phyloP scores from a whole-genome alignment of 345 rosid genomes.

The Sisymbrium irio region DNA sequence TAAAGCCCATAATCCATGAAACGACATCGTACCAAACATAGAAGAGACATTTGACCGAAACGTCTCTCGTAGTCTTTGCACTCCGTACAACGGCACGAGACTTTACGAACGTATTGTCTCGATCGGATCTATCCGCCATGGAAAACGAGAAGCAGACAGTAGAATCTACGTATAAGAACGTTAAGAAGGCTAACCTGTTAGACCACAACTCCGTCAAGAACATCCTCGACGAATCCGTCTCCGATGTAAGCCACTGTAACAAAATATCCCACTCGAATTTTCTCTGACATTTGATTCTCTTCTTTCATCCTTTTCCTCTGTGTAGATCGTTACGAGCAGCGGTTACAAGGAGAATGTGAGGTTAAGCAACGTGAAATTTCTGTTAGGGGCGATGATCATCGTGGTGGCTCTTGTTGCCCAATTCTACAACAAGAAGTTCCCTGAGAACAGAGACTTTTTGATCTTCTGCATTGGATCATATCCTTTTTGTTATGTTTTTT shows the following conservation, averaged over 20 bases:
- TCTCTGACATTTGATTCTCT: too few relatives aligned
- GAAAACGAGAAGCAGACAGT: conserved; percentile 41
- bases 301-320: neutral
- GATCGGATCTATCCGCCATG: conserved; percentile 31
- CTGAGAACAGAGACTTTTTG: conserved; percentile 71
- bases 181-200: conserved; percentile 71
- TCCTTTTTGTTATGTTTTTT: conserved; percentile 78
- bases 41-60: neutral
- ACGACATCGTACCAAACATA: neutral
- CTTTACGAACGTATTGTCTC: neutral
- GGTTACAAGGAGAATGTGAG: conserved; percentile 77
- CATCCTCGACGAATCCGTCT: conserved; percentile 77
- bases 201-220: conserved; percentile 91
- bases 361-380: conserved; percentile 65
- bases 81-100: neutral
- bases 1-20: neutral
- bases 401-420: conserved; percentile 81
- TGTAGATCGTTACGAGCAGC: conserved; percentile 62
- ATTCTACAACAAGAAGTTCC: conserved; percentile 93
- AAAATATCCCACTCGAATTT: too few relatives aligned
- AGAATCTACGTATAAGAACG: conserved; percentile 17
- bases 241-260: conserved; percentile 71
- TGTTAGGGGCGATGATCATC: conserved; percentile 59
- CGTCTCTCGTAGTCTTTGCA: neutral
- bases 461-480: conserved; percentile 78